These are phyloP conservation scores for Mrakia gelida DNA, from an alignment of 768 basidiomycete genomes.

Conservation along the genomic window DNA sequence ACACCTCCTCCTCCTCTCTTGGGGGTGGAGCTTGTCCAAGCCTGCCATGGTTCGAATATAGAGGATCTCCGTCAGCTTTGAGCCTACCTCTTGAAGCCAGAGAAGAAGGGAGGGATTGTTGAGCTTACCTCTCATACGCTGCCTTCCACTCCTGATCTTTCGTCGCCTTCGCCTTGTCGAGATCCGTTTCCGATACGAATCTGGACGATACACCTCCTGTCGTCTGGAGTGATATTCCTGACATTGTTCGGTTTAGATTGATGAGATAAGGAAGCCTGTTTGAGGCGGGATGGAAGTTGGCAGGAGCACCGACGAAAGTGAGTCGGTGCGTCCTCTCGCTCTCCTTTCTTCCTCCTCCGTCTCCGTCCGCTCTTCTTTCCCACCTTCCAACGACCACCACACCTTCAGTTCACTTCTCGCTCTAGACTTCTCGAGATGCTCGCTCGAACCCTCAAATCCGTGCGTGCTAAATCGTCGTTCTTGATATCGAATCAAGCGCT, in stretches of 20 bases:
- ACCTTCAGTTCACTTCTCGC: not conserved
- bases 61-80: not conserved
- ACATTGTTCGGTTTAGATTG: slow-evolving; percentile 3
- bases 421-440: not conserved
- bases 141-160: slow-evolving; percentile 47
- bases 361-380: not conserved
- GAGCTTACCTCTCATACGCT: slow-evolving; percentile 41
- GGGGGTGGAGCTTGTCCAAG: slow-evolving; percentile 47
- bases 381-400: not conserved
- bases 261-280: not conserved
- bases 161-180: slow-evolving; percentile 43
- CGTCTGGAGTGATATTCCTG: slow-evolving; percentile 24
- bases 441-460: slow-evolving; percentile 12
- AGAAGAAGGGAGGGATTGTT: not conserved
- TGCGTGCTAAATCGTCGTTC: not conserved
- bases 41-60: slow-evolving; percentile 27
- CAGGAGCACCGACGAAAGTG: not conserved
- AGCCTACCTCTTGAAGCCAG: not conserved
- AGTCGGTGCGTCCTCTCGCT: not conserved
- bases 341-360: not conserved
- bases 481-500: not conserved
- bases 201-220: slow-evolving; percentile 38
- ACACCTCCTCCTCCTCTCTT: slow-evolving; percentile 36
- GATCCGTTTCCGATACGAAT: slow-evolving; percentile 45
- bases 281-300: not conserved